A percentile compares a stretch with the other conserved stretches of the same genome.
Evolutionary conservation across 2,329 filamentous ascomycete species (phyloP).

Genomic region (Aspergillus sp.): DNA sequence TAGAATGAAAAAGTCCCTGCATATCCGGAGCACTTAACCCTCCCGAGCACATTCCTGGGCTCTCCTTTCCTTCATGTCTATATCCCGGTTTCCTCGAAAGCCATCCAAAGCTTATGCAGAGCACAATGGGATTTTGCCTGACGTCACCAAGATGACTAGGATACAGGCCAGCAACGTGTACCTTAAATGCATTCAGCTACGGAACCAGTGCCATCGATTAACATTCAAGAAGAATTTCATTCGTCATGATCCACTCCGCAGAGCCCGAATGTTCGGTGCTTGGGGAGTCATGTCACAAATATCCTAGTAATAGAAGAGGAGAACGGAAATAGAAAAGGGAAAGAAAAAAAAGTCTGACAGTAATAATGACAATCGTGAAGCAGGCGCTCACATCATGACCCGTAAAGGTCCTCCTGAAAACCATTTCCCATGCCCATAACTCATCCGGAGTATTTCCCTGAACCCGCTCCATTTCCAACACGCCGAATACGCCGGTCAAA

Average conservation of each 20-base stretch:
- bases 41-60: background rate
- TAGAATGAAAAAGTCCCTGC: background rate
- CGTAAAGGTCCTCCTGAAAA: slow-evolving; percentile 12
- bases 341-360: slow-evolving; percentile 21
- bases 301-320: slow-evolving; percentile 7
- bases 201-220: background rate
- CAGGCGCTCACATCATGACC: slow-evolving; percentile 20
- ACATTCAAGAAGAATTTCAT: slow-evolving; percentile 1
- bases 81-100: background rate
- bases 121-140: background rate
- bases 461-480: slow-evolving; percentile 21
- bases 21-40: background rate
- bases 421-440: slow-evolving; percentile 16
- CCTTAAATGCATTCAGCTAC: background rate
- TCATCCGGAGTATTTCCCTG: slow-evolving; percentile 25
- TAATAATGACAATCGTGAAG: slow-evolving; percentile 29
- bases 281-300: slow-evolving; percentile 8
- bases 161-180: background rate
- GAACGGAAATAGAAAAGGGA: slow-evolving; percentile 14
- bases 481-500: slow-evolving; percentile 26
- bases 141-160: background rate
- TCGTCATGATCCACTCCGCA: slow-evolving; percentile 1
- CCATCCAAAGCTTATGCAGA: background rate
- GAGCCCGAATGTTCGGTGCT: background rate
- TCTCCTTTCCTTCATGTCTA: background rate